Percentiles rank a stretch among this genome's conserved stretches.
These are phyloP conservation scores for Trichocladium antarcticum DNA, from an alignment of 495 filamentous ascomycete genomes.

Conservation along the genomic window DNA sequence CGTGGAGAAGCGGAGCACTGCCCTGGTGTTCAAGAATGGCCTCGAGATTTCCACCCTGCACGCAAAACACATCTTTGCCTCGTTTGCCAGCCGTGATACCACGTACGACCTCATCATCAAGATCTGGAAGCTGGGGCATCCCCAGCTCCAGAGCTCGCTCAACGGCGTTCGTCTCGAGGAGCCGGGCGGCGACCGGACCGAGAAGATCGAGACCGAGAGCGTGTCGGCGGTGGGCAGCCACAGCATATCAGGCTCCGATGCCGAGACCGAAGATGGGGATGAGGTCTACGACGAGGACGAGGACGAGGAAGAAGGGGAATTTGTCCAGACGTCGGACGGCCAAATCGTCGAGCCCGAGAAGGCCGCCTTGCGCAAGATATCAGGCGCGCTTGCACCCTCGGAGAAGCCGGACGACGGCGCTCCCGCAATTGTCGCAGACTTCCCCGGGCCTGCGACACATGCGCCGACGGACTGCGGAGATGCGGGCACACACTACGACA, in stretches of 20 bases:
- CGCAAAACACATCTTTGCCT: slow-evolving; percentile 89
- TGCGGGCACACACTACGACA: slow-evolving; percentile 65
- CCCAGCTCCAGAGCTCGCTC: slow-evolving; percentile 72
- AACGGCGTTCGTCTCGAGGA: slow-evolving; percentile 76
- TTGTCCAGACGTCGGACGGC: slow-evolving; percentile 48
- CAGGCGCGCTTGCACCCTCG: slow-evolving; percentile 42
- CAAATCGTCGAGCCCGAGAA: slow-evolving; percentile 52
- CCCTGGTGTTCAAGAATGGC: slow-evolving; percentile 92
- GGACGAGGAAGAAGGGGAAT: slow-evolving; percentile 51
- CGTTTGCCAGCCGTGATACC: slow-evolving; percentile 84
- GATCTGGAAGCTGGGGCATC: slow-evolving; percentile 96
- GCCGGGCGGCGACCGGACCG: slow-evolving; percentile 77
- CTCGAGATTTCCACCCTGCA: slow-evolving; percentile 94
- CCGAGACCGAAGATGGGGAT: slow-evolving; percentile 50
- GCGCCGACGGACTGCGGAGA: slow-evolving; percentile 76
- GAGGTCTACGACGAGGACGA: slow-evolving; percentile 71
- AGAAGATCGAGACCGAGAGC: slow-evolving; percentile 54
- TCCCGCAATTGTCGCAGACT: slow-evolving; percentile 52
- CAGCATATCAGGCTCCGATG: slow-evolving; percentile 46
- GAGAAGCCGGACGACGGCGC: slow-evolving; percentile 49
- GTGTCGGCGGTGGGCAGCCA: slow-evolving; percentile 27
- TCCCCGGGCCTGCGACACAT: slow-evolving; percentile 79
- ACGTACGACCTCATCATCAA: slow-evolving; percentile 95
- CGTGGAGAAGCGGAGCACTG: slow-evolving; percentile 93
- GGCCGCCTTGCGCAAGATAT: slow-evolving; percentile 53